A percentile compares a stretch with the other conserved stretches of the same genome.
Evolutionary conservation across 2,329 filamentous ascomycete species (phyloP).

Genomic region (Pleurostoma richardsiae): DNA sequence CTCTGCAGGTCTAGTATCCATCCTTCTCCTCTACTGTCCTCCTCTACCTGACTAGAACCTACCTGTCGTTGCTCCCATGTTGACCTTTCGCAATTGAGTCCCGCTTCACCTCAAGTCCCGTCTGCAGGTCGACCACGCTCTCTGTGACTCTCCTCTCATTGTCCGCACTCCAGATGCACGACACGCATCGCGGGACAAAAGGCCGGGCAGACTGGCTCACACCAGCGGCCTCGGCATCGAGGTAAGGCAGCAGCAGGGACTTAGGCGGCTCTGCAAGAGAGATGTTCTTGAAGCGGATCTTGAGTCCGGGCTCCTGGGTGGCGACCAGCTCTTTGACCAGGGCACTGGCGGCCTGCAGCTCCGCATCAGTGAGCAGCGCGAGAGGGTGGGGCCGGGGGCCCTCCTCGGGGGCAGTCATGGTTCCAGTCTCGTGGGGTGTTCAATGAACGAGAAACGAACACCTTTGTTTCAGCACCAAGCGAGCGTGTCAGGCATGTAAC

Average conservation of each 20-base stretch:
- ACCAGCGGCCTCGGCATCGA: background rate
- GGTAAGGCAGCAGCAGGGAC: background rate
- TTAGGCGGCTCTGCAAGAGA: background rate
- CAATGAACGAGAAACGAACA: background rate
- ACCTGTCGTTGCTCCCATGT: background rate
- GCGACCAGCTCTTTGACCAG: background rate
- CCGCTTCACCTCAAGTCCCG: background rate
- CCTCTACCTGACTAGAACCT: background rate
- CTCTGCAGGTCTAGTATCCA: background rate
- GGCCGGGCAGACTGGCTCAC: background rate
- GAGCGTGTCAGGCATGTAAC: no score
- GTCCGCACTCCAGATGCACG: background rate
- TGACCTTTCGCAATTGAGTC: background rate
- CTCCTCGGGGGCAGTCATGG: background rate
- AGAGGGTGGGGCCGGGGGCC: background rate
- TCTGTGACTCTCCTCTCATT: background rate
- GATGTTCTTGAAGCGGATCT: background rate
- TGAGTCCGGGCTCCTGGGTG: background rate
- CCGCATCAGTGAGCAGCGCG: background rate
- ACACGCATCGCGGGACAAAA: background rate
- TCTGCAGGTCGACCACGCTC: background rate
- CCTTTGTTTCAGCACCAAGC: no score
- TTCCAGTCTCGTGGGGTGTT: background rate
- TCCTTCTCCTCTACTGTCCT: background rate
- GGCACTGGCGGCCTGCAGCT: background rate